Conservation (phyloP, 805 yeast species). For the Lipomyces anomalus region DNA sequence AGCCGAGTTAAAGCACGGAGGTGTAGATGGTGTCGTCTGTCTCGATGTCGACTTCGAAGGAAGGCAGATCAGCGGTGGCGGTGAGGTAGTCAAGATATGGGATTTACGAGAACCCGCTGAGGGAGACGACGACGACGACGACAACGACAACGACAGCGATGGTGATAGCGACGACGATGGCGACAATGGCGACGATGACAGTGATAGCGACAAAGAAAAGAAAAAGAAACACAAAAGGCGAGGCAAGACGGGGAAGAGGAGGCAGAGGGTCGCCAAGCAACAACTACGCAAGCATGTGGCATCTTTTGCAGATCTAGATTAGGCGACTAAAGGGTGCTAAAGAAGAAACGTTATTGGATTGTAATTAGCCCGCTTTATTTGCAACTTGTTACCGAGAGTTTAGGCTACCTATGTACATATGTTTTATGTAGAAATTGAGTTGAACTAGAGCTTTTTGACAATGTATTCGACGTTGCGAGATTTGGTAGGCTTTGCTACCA, state of each 20-base stretch:
- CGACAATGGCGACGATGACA: constrained; percentile 25
- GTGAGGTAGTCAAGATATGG: constrained; percentile 82
- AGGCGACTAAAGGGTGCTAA: too few species aligned
- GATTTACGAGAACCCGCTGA: constrained; percentile 27
- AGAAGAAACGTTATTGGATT: too few species aligned
- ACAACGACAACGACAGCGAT: constrained; percentile 24
- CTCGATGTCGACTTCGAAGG: constrained; percentile 79
- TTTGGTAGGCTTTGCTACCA: too few species aligned
- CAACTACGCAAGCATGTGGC: not conserved
- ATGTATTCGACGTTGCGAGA: too few species aligned
- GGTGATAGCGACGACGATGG: constrained; percentile 35
- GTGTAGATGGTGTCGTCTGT: constrained; percentile 64
- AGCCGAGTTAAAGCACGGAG: constrained; percentile 62
- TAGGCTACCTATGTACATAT: too few species aligned
- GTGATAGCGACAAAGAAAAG: constrained; percentile 49
- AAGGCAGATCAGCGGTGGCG: constrained; percentile 73
- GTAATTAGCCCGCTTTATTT: too few species aligned
- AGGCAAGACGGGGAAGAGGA: not conserved
- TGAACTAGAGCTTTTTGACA: too few species aligned
- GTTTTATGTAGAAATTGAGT: too few species aligned
- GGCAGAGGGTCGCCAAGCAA: not conserved
- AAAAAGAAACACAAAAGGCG: constrained; percentile 32
- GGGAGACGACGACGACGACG: constrained; percentile 11
- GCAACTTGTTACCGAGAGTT: too few species aligned
- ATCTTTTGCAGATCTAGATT: not conserved